A percentile compares a stretch with the other conserved stretches of the same genome.
phyloP scores from a whole-genome alignment of 225 moss, liverwort and hornwort species.

The Bryoerythrophyllum caledonicum region DNA sequence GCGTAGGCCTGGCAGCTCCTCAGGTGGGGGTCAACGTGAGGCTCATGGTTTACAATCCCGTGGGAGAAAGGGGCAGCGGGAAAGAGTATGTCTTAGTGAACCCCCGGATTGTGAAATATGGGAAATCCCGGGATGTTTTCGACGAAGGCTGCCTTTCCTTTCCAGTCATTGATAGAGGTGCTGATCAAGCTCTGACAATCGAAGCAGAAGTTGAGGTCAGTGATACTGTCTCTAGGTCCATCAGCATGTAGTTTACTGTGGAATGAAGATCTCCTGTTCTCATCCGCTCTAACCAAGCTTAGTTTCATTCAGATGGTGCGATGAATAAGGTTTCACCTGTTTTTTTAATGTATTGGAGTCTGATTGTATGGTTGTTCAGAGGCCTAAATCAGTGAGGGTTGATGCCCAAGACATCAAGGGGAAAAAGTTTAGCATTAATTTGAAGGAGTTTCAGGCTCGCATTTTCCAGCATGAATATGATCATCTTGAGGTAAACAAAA shows the following conservation, averaged over 20 bases:
- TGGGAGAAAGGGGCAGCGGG: constrained; percentile 69
- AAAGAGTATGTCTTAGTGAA: constrained; percentile 77
- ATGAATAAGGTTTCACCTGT: neutral
- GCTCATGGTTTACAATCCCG: constrained; percentile 85
- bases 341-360: neutral
- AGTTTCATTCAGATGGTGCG: neutral
- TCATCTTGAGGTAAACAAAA: constrained; percentile 64
- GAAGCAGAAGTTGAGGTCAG: constrained; percentile 42
- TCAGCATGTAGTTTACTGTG: neutral
- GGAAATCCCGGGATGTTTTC: constrained; percentile 66
- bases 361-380: constrained; percentile 29
- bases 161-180: constrained; percentile 44
- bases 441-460: constrained; percentile 77
- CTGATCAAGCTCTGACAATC: constrained; percentile 28
- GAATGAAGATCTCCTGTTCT: neutral
- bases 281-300: neutral
- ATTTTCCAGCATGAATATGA: constrained; percentile 88
- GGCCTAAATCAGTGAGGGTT: constrained; percentile 66
- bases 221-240: neutral
- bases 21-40: constrained; percentile 79
- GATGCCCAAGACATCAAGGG: constrained; percentile 82
- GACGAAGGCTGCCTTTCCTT: constrained; percentile 77
- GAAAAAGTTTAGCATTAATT: constrained; percentile 69
- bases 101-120: constrained; percentile 75
- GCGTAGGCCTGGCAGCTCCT: constrained; percentile 75